Evolutionary conservation across 805 yeast species (phyloP).

Genomic region (Blastobotrys robertii): DNA sequence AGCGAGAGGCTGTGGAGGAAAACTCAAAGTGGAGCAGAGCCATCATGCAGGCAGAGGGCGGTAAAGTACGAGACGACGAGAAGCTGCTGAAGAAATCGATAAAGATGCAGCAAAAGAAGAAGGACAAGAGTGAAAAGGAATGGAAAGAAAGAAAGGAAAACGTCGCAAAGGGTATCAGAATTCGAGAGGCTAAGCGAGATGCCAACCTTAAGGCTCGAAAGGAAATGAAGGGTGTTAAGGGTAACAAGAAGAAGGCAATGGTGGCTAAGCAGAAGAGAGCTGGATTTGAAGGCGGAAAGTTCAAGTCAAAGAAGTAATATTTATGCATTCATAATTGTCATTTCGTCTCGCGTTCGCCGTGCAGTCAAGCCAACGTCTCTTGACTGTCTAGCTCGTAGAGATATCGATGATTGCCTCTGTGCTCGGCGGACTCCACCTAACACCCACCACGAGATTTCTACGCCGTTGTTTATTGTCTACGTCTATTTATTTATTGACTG

Average conservation of each 20-base stretch:
- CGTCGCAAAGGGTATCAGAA: conserved; percentile 65
- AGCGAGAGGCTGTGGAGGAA: conserved; percentile 46
- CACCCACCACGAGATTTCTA: too few relatives aligned
- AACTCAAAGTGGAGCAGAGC: conserved; percentile 81
- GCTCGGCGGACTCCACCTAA: too few relatives aligned
- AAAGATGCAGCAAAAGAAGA: conserved; percentile 71
- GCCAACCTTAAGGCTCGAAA: conserved; percentile 79
- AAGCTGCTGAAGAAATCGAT: conserved; percentile 75
- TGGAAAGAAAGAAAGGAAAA: conserved; percentile 85
- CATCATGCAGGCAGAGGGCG: conserved; percentile 79
- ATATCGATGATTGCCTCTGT: too few relatives aligned
- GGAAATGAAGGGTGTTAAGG: conserved; percentile 74
- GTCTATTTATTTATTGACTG: too few relatives aligned
- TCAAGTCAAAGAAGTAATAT: conserved; percentile 5
- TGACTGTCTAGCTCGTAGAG: too few relatives aligned
- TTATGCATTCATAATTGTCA: background rate
- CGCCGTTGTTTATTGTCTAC: too few relatives aligned
- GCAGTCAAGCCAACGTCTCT: too few relatives aligned
- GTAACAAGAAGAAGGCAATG: conserved; percentile 43
- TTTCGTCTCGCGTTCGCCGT: background rate
- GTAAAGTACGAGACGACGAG: conserved; percentile 82
- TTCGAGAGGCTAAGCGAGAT: conserved; percentile 79
- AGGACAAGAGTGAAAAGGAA: conserved; percentile 78
- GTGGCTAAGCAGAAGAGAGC: conserved; percentile 42
- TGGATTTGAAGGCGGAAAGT: conserved; percentile 71